Evolutionary conservation across 805 yeast genomes (phyloP).

Genomic region (Saccharomycopsis malanga): DNA sequence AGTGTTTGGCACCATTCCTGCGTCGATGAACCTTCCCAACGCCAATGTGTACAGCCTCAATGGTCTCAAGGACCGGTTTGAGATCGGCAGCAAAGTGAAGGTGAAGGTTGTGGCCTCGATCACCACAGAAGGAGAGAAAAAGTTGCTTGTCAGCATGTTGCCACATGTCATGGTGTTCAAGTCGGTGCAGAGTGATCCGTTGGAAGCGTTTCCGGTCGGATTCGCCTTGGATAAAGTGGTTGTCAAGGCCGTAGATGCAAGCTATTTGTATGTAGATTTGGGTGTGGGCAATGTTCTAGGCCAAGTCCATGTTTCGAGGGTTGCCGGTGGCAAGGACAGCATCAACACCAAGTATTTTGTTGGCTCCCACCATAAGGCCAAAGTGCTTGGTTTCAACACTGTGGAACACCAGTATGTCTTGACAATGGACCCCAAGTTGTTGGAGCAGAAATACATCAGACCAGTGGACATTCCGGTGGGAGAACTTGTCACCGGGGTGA

Average conservation of each 20-base stretch:
- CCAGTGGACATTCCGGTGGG: constrained; percentile 74
- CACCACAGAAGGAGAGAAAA: constrained; percentile 45
- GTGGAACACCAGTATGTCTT: constrained; percentile 62
- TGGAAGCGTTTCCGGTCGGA: constrained; percentile 77
- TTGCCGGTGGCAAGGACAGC: constrained; percentile 35
- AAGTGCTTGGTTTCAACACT: constrained; percentile 64
- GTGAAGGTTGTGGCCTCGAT: constrained; percentile 66
- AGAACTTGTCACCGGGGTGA: constrained; percentile 51
- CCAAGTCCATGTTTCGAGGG: constrained; percentile 70
- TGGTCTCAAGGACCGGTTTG: constrained; percentile 51
- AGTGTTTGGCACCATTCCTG: constrained; percentile 68
- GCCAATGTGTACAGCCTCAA: constrained; percentile 39
- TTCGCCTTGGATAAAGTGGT: constrained; percentile 52
- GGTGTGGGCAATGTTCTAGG: constrained; percentile 51
- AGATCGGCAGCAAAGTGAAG: constrained; percentile 59
- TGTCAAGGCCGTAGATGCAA: constrained; percentile 52
- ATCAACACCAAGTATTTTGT: constrained; percentile 40
- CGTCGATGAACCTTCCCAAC: constrained; percentile 64
- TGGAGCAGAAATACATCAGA: constrained; percentile 60
- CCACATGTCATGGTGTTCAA: constrained; percentile 43
- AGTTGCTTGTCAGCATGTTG: constrained; percentile 54
- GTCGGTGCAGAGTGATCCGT: constrained; percentile 30
- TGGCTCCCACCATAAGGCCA: constrained; percentile 67
- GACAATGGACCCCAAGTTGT: constrained; percentile 58
- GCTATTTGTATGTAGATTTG: constrained; percentile 49